These are phyloP conservation scores for Anethum foeniculum DNA, from an alignment of 140 eudicot genomes.

Conservation along the genomic window DNA sequence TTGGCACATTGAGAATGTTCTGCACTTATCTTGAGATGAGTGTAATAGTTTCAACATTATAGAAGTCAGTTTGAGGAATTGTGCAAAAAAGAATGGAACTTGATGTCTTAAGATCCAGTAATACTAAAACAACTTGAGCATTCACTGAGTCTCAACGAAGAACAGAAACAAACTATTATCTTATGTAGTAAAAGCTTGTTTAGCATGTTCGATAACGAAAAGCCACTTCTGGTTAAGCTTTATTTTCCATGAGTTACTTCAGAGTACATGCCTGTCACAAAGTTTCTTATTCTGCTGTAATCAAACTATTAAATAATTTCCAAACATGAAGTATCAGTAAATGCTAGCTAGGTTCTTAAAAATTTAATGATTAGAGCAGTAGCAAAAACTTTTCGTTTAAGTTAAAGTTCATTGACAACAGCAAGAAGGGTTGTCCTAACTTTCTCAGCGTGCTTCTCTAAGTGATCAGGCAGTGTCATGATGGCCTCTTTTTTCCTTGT, in stretches of 20 bases:
- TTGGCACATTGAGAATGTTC: too few relatives aligned
- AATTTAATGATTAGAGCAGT: too few relatives aligned
- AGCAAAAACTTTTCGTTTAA: not conserved
- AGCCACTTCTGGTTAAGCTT: not conserved
- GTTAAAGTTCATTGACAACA: not conserved
- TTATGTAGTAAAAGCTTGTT: not conserved
- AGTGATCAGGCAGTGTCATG: not conserved
- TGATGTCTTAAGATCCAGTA: not conserved
- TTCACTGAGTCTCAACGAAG: not conserved
- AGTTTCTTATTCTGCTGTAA: too few relatives aligned
- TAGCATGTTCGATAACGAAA: not conserved
- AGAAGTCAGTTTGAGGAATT: not conserved
- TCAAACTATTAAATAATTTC: too few relatives aligned
- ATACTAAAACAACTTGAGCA: not conserved
- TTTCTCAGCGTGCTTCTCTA: not conserved
- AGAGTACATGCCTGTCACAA: too few relatives aligned
- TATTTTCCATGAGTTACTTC: too few relatives aligned
- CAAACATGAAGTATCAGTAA: too few relatives aligned
- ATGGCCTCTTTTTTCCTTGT: not conserved
- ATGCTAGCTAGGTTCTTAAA: too few relatives aligned
- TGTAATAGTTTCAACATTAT: too few relatives aligned
- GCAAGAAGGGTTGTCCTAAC: not conserved
- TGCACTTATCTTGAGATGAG: too few relatives aligned
- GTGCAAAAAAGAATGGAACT: not conserved
- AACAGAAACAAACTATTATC: not conserved